Base-by-base conservation (phyloP, 306 rosid species). In the Inga laurina region DNA sequence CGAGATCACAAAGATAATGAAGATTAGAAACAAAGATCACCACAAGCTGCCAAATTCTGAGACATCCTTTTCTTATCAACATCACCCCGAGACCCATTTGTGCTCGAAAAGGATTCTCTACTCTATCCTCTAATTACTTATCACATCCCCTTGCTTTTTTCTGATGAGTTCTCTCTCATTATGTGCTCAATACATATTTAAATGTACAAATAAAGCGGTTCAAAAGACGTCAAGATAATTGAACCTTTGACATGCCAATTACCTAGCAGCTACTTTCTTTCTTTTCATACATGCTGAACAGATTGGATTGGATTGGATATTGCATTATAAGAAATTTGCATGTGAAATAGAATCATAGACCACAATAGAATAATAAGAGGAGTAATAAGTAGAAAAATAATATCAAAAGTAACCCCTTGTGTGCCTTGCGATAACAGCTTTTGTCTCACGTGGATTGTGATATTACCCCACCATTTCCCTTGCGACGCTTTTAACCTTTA, bases 101-200 rank as follows among this genome's bases (percentile, higher is more conserved):
- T 84, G 71, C 10, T 74, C 86, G 93, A 84, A 49, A 82, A 83
- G 90, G 93, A 95, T 88, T 91, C 94, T 90, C 32, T 87, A 44
- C 78, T 74, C 16, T 10, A 57, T n/a, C 4, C 12, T 21, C 64
- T n/a, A 57, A 19, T 57, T 21, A 8, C 64, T 8, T 57, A 57
- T 57, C 30, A 57, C 13, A 22, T 8, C 66, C 66, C 22, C 66
- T 22, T 22, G 32, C 32, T 9, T 10, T 59, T 22, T 13, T 22
- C 66, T 3, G 11, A 22, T 59, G 6, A 59, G 0, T 12, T 59
- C 4, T 22, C 34, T n/a, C 13, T n/a, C 14, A 9, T 59, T 22
- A 59, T 9, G 32, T 22, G 66, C 1, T n/a, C 14, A 10, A 8
- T n/a, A 22, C 10, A 57, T 57, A 19, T 57, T n/a, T 8, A 7